Conservation (phyloP, 208 protist genomes). For the Phytomonas francai region DNA sequence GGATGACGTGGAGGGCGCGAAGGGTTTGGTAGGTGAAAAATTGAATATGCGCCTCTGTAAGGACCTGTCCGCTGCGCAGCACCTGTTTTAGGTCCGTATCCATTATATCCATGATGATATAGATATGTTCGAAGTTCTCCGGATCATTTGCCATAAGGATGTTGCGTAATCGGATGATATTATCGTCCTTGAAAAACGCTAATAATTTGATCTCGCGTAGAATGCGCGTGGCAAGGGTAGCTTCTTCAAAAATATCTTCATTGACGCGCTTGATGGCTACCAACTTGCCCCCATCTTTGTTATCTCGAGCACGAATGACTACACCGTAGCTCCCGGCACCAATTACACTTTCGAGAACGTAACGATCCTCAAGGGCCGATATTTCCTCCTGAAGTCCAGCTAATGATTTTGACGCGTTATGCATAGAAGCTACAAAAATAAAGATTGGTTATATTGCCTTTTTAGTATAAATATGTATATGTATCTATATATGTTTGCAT, state of each 20-base stretch:
- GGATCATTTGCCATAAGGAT: slow-evolving; percentile 68
- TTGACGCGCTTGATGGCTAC: slow-evolving; percentile 94
- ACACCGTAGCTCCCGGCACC: slow-evolving; percentile 88
- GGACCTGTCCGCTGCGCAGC: slow-evolving; percentile 81
- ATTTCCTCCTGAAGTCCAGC: slow-evolving; percentile 79
- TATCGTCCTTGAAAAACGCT: slow-evolving; percentile 85
- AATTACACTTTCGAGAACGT: slow-evolving; percentile 85
- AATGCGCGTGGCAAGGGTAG: slow-evolving; percentile 89
- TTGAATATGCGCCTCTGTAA: slow-evolving; percentile 91
- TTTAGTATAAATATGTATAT: slow-evolving; percentile 7
- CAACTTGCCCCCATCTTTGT: slow-evolving; percentile 46
- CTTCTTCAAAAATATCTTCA: slow-evolving; percentile 92
- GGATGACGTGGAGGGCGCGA: slow-evolving; percentile 91
- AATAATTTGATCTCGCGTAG: slow-evolving; percentile 94
- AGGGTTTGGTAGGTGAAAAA: slow-evolving; percentile 96
- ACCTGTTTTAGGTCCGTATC: slow-evolving; percentile 95
- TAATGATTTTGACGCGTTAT: slow-evolving; percentile 32
- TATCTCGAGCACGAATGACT: slow-evolving; percentile 80
- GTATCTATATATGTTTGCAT: not conserved
- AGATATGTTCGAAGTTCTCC: slow-evolving; percentile 85
- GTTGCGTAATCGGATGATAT: slow-evolving; percentile 86
- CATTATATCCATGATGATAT: slow-evolving; percentile 96
- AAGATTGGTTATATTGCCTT: slow-evolving; percentile 10
- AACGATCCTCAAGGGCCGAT: slow-evolving; percentile 67
- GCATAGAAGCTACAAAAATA: slow-evolving; percentile 5